Evolutionary conservation across 2,329 filamentous ascomycete genomes (phyloP), one percentile per base, ranked within the genome.

Genomic region (Penicillium freii): DNA sequence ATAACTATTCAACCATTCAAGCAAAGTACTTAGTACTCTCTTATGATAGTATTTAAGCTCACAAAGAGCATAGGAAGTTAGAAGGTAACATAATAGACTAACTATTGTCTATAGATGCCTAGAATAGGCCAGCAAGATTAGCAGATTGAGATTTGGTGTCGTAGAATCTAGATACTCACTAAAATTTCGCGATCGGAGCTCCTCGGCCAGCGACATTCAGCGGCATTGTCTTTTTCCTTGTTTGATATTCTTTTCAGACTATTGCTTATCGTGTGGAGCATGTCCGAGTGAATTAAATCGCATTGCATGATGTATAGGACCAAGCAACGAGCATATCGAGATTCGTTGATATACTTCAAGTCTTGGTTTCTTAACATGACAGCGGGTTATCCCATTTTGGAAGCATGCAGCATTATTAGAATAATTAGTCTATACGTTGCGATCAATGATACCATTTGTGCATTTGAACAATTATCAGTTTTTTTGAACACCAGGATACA

Each of bases 391-490:
- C 38, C 40, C 21, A 51, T 56, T 40, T 57, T 55, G 54, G 56
- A 55, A 55, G 23, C 49, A 56, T 54, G 47, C 44, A 57, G 61
- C 55, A 50, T 60, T 44, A 27, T 55, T 50, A 53, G 43, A 61
- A 56, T 54, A 56, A 48, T 58, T 50, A 47, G 54, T 53, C 42
- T 43, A 31, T 58, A 29, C n/a, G 19, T 51, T 59, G 40, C 54
- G 54, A 64, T 60, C 59, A 66, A 66, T 58, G 63, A 66, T 66
- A 66, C 64, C 64, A 64, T 57, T 56, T 60, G 57, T 59, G 45
- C 46, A 21, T 51, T 60, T 54, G 51, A 43, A 38, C 33, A 17
- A 10, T 27, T 3, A 25, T 19, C 3, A 25, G 17, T 42, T n/a
- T 29, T 3, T 3, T 6, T 13, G 9, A n/a, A 10, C 6, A 5